Conservation (phyloP, 2,329 filamentous ascomycete species). For the Claviceps arundinis region DNA sequence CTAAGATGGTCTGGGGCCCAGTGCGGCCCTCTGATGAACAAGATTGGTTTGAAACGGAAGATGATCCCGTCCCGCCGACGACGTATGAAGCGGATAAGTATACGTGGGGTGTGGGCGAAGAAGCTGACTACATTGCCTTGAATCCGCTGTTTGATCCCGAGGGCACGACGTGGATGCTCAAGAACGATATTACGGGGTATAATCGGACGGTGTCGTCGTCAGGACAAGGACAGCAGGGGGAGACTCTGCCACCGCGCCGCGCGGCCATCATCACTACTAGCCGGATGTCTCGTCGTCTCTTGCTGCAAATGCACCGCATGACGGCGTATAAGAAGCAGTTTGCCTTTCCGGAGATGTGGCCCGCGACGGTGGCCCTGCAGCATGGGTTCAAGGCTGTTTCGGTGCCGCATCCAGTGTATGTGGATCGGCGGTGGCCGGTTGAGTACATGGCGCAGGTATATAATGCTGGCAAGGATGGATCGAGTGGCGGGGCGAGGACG, state of each 20-base stretch:
- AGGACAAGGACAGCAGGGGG: conserved; percentile 7
- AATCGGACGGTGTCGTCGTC: conserved; percentile 32
- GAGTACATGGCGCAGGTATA: conserved; percentile 65
- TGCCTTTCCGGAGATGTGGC: conserved; percentile 97
- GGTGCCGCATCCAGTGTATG: conserved; percentile 76
- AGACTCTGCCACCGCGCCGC: conserved; percentile 54
- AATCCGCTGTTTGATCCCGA: conserved; percentile 87
- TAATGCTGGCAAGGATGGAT: conserved; percentile 66
- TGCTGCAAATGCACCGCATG: conserved; percentile 82
- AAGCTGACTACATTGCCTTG: conserved; percentile 82
- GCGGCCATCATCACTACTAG: conserved; percentile 82
- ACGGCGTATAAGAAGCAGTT: conserved; percentile 74
- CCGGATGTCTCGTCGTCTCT: conserved; percentile 65
- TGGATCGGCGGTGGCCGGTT: conserved; percentile 76
- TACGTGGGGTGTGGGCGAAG: conserved; percentile 77
- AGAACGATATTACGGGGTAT: conserved; percentile 74
- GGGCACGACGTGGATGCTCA: conserved; percentile 71
- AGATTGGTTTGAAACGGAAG: conserved; percentile 59
- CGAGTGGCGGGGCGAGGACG: conserved; percentile 57
- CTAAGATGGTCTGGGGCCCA: conserved; percentile 70
- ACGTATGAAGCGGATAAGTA: conserved; percentile 66
- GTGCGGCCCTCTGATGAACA: conserved; percentile 51
- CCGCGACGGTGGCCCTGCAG: conserved; percentile 72
- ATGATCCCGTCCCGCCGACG: conserved; percentile 61
- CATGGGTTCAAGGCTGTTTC: conserved; percentile 90